Percentiles rank a stretch among this genome's conserved stretches.
Evolutionary conservation across 805 yeast genomes (phyloP).

Genomic region (Zygosaccharomyces lentus): DNA sequence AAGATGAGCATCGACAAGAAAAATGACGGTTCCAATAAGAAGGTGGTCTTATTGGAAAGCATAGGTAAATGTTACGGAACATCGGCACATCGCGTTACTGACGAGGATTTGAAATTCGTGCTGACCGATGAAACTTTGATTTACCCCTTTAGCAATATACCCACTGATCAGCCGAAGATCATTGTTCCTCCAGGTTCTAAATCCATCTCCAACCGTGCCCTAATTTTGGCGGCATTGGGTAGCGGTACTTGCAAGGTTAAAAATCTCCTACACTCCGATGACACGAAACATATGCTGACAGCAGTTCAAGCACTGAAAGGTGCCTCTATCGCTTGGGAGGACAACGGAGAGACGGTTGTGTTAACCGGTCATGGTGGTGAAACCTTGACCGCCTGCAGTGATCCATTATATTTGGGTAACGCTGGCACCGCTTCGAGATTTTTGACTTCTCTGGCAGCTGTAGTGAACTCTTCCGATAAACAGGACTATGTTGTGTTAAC

Average conservation of each 20-base stretch:
- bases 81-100: constrained; percentile 78
- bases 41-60: constrained; percentile 73
- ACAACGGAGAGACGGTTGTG: constrained; percentile 84
- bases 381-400: constrained; percentile 53
- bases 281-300: constrained; percentile 88
- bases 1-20: constrained; percentile 97
- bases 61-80: constrained; percentile 89
- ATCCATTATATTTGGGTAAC: constrained; percentile 83
- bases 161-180: constrained; percentile 32
- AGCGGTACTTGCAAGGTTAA: constrained; percentile 76
- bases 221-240: constrained; percentile 88
- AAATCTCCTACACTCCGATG: constrained; percentile 91
- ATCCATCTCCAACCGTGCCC: constrained; percentile 92
- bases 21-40: constrained; percentile 88
- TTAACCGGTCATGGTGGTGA: constrained; percentile 83
- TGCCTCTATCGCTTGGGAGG: constrained; percentile 77
- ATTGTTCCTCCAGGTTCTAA: constrained; percentile 94
- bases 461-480: constrained; percentile 50
- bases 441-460: constrained; percentile 86
- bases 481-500: constrained; percentile 60
- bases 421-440: constrained; percentile 98
- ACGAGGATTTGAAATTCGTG: constrained; percentile 74
- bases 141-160: constrained; percentile 44
- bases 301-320: constrained; percentile 80
- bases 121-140: constrained; percentile 79